Base-by-base conservation (phyloP, 805 yeast species). In the Candida oleophila region DNA sequence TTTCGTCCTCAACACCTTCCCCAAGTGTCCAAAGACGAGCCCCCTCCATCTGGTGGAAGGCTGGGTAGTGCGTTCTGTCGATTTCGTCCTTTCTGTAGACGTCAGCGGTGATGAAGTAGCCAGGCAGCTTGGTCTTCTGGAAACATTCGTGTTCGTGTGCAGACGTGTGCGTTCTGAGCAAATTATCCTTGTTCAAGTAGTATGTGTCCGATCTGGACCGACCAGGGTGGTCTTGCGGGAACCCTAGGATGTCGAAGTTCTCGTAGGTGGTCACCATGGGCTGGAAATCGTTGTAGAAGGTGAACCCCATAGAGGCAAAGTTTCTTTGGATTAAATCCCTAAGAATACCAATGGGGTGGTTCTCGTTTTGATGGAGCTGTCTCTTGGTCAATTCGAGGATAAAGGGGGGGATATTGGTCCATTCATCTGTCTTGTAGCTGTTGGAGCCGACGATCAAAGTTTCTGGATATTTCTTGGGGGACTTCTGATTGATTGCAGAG, bases 31-130 rank as follows among this genome's bases (percentile, higher is more conserved):
- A 94, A 2, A 85, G 65, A 49, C 94, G 73, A 2, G 96, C 97
- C 41, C 98, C 99, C 67, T 94, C 99, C 89, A 94, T 82, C 66
- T 94, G 99, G 60, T 94, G 97, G 68, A 94, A 94, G 0, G 87
- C 97, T 1, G 99, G 98, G 62, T 94, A 94, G 64, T 94, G 99
- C 0, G 98, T 90, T 53, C 88, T 77, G 65, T 94, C 99, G 47
- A 94, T 89, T 58, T 92, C 96, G 66, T 94, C 99, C 57, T 96
- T 78, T 59, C 99, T 78, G 61, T 91, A 94, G 8, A 94, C 99
- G 65, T 94, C 99, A 1, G 98, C 99, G 11, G 96, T 79, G 41
- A 94, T 91, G 53, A 94, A 77, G 65, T 87, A 94, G 0, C 98
- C 98, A 0, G 96, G 90, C 0, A 92, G 83, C 22, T 76, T 60